phyloP scores from a whole-genome alignment of 176 grass and related monocot genomes.

The Lolium multiflorum region DNA sequence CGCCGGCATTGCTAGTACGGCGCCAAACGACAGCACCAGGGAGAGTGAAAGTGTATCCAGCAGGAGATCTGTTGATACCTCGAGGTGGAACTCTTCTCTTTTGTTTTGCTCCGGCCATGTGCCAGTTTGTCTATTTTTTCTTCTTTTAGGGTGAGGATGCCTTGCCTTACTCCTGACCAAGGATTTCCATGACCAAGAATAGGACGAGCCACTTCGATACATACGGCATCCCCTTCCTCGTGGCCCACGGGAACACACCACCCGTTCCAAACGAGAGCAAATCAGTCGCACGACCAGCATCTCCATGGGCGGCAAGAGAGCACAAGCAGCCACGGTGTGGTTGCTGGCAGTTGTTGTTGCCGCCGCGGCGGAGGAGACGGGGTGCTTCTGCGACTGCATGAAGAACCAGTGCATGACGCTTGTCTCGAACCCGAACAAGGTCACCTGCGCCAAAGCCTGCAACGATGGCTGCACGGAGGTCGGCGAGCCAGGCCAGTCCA shows the following conservation, averaged over 20 bases:
- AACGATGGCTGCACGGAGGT: constrained; percentile 36
- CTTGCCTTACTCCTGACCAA: constrained; percentile 14
- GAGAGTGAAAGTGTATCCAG: no score
- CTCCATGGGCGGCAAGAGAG: constrained; percentile 15
- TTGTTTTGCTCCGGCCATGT: no score
- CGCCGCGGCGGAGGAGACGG: background rate
- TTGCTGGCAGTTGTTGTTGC: background rate
- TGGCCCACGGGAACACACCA: no score
- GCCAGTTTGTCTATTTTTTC: background rate
- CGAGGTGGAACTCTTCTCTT: no score
- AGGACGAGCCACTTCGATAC: background rate
- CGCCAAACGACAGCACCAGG: no score
- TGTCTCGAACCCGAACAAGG: background rate
- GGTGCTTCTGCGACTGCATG: constrained; percentile 53
- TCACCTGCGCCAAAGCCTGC: constrained; percentile 38
- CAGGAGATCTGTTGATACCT: no score
- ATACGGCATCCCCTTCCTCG: background rate
- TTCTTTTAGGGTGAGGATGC: background rate
- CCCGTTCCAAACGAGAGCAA: no score
- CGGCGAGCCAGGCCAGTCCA: constrained; percentile 40
- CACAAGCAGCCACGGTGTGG: background rate
- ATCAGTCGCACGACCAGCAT: no score
- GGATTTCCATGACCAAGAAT: constrained; percentile 26
- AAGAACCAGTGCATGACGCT: constrained; percentile 52
- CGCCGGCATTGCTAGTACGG: no score